Base-by-base conservation (phyloP, 1,139 yeast species). In the Meyerozyma smithsonii region DNA sequence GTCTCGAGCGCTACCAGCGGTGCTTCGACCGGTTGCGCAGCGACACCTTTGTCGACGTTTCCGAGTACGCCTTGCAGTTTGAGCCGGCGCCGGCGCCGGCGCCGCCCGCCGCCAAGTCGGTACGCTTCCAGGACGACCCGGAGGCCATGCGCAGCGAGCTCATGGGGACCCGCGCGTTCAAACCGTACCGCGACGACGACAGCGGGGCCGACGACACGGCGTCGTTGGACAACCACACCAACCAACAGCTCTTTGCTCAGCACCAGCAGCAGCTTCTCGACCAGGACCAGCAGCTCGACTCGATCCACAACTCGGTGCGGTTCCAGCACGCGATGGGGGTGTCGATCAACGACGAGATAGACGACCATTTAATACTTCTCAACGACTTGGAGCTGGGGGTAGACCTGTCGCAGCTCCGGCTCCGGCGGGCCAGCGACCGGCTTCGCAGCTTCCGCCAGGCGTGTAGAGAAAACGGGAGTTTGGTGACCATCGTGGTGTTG, bases 361-460 rank as follows among this genome's bases (percentile, higher is more conserved):
- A 76, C 43, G 77, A 78, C 30, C 96, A 87, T 46, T 59, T 84
- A 50, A 82, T 82, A 20, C 51, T 86, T 32, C 64, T 87, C 42
- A 79, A 79, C 48, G 95, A 86, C 51, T 68, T 87, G 37, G 95
- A 87, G 50, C 62, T 63, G 26, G 81, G 84, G 15, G 76, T 84
- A 11, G 89, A 81, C 46, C 52, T 64, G 24, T 72, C 85, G 5
- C 72, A 72, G 25, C 52, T 61, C 36, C 64, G 83, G 38, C 57
- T 87, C 32, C 64, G 66, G 28, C 63, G 70, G 6, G 92, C 95
- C 1, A 68, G 72, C 25, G 61, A 64, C 41, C 69, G 82, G 36
- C 66, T 87, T 40, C 68, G 61, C 28, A 66, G 61, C 34, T 84
- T 86, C 51, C 69, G 82, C 39, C 63, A 70, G 12, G 74, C 68